phyloP scores from a whole-genome alignment of 768 basidiomycete species.

The Lanmaoa rubissima region DNA sequence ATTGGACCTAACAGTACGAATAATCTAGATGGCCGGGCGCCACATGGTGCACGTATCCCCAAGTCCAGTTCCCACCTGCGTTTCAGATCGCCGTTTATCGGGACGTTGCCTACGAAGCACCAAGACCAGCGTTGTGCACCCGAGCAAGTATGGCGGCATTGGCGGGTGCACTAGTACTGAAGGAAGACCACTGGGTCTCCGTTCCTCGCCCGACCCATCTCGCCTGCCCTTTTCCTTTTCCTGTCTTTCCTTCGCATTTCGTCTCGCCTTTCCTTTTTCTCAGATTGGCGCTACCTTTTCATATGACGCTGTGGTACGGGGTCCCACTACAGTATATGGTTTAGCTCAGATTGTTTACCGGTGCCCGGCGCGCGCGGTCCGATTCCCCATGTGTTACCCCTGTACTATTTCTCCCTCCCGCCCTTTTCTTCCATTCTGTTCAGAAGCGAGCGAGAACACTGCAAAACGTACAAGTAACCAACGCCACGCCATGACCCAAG shows the following conservation, averaged over 20 bases:
- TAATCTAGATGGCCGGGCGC: background rate
- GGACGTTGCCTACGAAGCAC: background rate
- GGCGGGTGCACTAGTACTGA: background rate
- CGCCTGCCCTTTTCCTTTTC: background rate
- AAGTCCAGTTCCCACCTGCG: background rate
- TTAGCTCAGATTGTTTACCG: background rate
- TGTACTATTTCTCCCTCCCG: background rate
- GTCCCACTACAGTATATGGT: background rate
- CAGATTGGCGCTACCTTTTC: background rate
- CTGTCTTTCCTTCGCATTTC: background rate
- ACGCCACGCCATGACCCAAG: background rate
- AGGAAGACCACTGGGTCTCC: background rate
- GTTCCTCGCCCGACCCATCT: background rate
- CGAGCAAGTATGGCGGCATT: background rate
- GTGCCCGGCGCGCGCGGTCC: background rate
- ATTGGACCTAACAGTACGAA: background rate
- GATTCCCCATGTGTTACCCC: background rate
- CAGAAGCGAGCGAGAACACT: background rate
- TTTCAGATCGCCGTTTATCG: slow-evolving; percentile 12
- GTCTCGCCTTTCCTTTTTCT: background rate
- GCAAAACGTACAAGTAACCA: background rate
- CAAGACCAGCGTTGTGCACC: no score
- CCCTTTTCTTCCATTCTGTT: background rate
- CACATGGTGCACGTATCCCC: background rate
- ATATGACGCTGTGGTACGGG: background rate